Percentiles rank a stretch among this genome's conserved stretches.
Evolutionary conservation across 1,284 basidiomycete genomes (phyloP).

Genomic region (Fomitopsis palustris): DNA sequence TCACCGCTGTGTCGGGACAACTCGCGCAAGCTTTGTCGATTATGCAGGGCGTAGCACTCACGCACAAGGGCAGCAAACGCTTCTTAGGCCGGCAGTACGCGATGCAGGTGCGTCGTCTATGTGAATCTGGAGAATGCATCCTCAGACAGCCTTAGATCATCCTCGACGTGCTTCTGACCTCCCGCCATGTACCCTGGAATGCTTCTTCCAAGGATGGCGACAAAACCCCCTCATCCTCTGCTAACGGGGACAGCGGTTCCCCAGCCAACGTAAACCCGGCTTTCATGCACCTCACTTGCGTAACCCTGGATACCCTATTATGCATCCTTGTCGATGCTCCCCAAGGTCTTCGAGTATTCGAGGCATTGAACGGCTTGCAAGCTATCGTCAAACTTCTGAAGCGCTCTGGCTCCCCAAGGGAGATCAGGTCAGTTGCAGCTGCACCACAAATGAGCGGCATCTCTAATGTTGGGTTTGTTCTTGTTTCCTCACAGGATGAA

Average conservation of each 20-base stretch:
- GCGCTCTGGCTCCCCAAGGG: constrained; percentile 73
- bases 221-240: constrained; percentile 12
- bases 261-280: constrained; percentile 15
- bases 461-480: not conserved
- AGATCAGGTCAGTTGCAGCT: constrained; percentile 63
- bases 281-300: constrained; percentile 43
- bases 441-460: not conserved
- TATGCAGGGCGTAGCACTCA: constrained; percentile 77
- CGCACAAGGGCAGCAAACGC: constrained; percentile 65
- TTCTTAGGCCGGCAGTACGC: constrained; percentile 67
- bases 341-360: constrained; percentile 69
- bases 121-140: not conserved
- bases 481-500: constrained; percentile 67
- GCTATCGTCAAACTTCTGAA: constrained; percentile 81
- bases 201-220: constrained; percentile 13
- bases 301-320: constrained; percentile 76
- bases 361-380: constrained; percentile 72
- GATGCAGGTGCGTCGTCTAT: constrained; percentile 56
- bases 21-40: constrained; percentile 59
- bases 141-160: constrained; percentile 47
- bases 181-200: constrained; percentile 49
- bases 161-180: constrained; percentile 63
- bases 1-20: constrained; percentile 42
- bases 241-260: constrained; percentile 12
- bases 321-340: constrained; percentile 84